A percentile compares a stretch with the other conserved stretches of the same genome.
These are phyloP conservation scores for Ilyonectria mors-panacis DNA, from an alignment of 2,329 filamentous ascomycete species.

Conservation along the genomic window DNA sequence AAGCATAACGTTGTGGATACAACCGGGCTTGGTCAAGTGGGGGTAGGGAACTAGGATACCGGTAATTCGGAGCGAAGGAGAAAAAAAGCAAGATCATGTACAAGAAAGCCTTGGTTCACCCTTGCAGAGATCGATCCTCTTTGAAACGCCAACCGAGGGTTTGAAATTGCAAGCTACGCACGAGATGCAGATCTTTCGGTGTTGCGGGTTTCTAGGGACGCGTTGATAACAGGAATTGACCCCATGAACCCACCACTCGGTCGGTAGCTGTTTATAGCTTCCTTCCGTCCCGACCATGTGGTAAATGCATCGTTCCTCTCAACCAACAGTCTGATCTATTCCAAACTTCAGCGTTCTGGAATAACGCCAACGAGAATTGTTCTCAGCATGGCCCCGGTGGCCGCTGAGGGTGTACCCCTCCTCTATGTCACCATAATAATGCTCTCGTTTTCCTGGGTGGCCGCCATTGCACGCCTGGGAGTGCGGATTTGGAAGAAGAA, in stretches of 20 bases:
- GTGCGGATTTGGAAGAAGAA: constrained; percentile 37
- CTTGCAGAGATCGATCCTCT: background rate
- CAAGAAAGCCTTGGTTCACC: background rate
- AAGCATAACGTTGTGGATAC: background rate
- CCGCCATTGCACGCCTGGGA: constrained; percentile 17
- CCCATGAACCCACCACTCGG: background rate
- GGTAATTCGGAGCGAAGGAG: background rate
- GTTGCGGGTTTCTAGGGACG: background rate
- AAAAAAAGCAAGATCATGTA: background rate
- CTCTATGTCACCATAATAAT: constrained; percentile 37
- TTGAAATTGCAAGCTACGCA: background rate
- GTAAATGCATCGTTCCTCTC: background rate
- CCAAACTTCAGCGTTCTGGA: background rate
- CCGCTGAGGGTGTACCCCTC: constrained; percentile 35
- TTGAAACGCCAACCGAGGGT: background rate
- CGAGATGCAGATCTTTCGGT: background rate
- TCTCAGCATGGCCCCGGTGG: constrained; percentile 29
- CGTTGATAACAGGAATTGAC: background rate
- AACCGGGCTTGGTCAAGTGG: background rate
- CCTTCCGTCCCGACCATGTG: background rate
- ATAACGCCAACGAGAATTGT: background rate
- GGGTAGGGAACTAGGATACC: background rate
- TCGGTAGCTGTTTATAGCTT: background rate
- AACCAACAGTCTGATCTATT: background rate
- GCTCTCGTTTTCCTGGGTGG: constrained; percentile 34